Conservation (phyloP, 768 basidiomycete species). For the Tylopilus vinaceipallidus region DNA sequence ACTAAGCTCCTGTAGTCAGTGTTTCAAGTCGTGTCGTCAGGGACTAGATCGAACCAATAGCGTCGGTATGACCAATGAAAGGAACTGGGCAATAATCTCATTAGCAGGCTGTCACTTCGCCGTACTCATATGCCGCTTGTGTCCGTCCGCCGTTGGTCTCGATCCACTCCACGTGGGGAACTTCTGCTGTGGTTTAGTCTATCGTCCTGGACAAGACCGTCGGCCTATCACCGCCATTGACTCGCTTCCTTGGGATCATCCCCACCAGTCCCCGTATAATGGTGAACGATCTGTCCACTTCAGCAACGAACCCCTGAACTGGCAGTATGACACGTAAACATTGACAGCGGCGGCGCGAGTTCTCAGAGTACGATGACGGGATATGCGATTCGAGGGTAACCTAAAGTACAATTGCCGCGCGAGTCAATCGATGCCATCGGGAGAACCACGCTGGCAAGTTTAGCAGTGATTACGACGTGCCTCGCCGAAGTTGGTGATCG, state of each 20-base stretch:
- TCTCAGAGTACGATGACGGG: conserved; percentile 16
- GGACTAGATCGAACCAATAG: conserved; percentile 7
- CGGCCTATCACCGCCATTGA: conserved; percentile 29
- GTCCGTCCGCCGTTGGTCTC: conserved; percentile 8
- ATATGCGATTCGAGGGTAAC: conserved; percentile 31
- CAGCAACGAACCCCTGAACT: conserved; percentile 8
- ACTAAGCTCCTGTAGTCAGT: conserved; percentile 4
- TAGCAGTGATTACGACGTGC: conserved; percentile 14
- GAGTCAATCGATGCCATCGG: conserved; percentile 32
- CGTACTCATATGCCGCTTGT: conserved; percentile 4
- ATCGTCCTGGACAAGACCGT: conserved; percentile 8
- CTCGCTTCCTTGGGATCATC: conserved; percentile 17
- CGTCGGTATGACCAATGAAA: conserved; percentile 8
- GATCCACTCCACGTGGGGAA: conserved; percentile 18
- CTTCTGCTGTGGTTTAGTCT: conserved; percentile 18
- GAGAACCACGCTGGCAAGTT: conserved; percentile 16
- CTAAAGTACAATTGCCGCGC: conserved; percentile 10
- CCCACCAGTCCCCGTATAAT: conserved; percentile 7
- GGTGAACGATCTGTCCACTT: conserved; percentile 10
- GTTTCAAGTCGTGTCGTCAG: conserved; percentile 11
- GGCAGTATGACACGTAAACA: conserved; percentile 26
- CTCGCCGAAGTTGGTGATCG: conserved; percentile 16
- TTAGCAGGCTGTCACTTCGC: conserved; percentile 2
- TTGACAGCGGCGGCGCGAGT: conserved; percentile 29
- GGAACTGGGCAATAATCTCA: conserved; percentile 1